A percentile compares a stretch with the other conserved stretches of the same genome.
These are phyloP conservation scores for Carallia brachiata DNA, from an alignment of 345 rosid genomes.

Conservation along the genomic window DNA sequence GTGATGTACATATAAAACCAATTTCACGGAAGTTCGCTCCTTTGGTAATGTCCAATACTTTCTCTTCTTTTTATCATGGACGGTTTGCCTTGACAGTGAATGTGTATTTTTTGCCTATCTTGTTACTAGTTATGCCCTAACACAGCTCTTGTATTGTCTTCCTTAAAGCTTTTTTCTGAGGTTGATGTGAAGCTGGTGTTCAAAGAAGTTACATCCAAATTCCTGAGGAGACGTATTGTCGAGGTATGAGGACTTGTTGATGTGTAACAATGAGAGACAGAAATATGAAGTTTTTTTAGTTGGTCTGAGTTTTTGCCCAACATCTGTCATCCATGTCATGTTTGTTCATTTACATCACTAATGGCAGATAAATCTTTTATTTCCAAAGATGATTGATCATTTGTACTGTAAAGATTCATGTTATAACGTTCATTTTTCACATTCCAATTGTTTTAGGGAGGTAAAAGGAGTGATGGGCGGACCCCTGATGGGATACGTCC, in stretches of 20 bases:
- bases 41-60: conserved; percentile 46
- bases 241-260: conserved; percentile 55
- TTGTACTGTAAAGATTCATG: background rate
- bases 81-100: background rate
- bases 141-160: conserved; percentile 20
- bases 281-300: background rate
- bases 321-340: background rate
- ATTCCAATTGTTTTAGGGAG: conserved; percentile 55
- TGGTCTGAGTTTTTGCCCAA: background rate
- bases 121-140: conserved; percentile 18
- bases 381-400: conserved; percentile 13
- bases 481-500: conserved; percentile 73
- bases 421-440: conserved; percentile 12
- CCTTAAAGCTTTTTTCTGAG: conserved; percentile 67
- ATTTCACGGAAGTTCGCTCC: conserved; percentile 62
- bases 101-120: background rate
- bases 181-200: conserved; percentile 98
- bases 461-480: conserved; percentile 97
- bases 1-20: conserved; percentile 95
- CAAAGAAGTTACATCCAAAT: conserved; percentile 87
- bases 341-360: background rate
- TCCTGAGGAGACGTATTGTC: conserved; percentile 82
- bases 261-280: background rate
- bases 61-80: conserved; percentile 3
- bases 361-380: background rate